Evolutionary conservation across 2,329 filamentous ascomycete genomes (phyloP), one percentile per base, ranked within the genome.

Genomic region (Alternaria consortialis): DNA sequence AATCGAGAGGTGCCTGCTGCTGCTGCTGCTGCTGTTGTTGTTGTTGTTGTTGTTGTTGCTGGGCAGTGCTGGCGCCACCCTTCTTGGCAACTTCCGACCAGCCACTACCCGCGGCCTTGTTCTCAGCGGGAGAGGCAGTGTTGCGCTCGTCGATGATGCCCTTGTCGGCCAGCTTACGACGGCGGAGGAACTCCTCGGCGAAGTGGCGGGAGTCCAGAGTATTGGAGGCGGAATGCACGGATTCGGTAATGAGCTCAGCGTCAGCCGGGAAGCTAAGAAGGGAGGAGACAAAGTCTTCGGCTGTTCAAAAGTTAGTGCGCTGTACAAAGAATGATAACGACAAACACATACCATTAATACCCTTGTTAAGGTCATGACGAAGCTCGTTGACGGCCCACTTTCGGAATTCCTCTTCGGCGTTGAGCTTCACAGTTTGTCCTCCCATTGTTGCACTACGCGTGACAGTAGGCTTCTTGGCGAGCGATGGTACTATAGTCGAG

Each of bases 71-170:
- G 81, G 83, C 25, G 87, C 90, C 85, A 93, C 91, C 91, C 85
- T 97, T 97, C 89, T 98, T 98, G 1, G 95, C 95, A 53, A 99
- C 95, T 81, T 98, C 95, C 70, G 86, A 97, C 95, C 95, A 99
- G 20, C 94, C 94, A 56, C 91, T 89, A 67, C 83, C 82, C 5
- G 72, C 72, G 13, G 73, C 71, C 55, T 76, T 79, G 66, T 78
- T 82, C 63, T 72, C 78, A 53, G 74, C 84, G 74, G 64, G 81
- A 34, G 83, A 84, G 3, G 87, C 85, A 56, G 81, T 86, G 36
- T 82, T 81, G 15, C 88, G 84, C 56, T 91, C 90, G 77, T 93
- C 91, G 17, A 97, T 84, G 40, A 97, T 87, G 39, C 95, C 95
- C 82, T 94, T 95, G 70, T 98, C 94, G 0, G 95, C 94, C 1